A percentile compares a stretch with the other conserved stretches of the same genome.
Conservation (phyloP, 495 filamentous ascomycete genomes). For the Lophiotrema nucula region DNA sequence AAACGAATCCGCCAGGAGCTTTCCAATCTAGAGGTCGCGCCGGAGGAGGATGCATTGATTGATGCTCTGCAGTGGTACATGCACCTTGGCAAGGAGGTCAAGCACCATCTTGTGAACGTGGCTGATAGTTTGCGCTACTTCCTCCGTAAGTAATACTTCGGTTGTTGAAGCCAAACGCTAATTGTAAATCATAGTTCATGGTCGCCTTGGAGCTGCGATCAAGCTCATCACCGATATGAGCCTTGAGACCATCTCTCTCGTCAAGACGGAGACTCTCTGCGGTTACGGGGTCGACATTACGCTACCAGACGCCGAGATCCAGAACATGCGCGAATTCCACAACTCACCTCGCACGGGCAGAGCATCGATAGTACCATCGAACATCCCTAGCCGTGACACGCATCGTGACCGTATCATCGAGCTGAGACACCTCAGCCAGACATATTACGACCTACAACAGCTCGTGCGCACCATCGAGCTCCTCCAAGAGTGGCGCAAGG, state of each 20-base stretch:
- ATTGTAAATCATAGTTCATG: slow-evolving; percentile 14
- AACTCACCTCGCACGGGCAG: not conserved
- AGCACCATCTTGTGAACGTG: slow-evolving; percentile 66
- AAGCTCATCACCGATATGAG: slow-evolving; percentile 54
- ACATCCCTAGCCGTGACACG: slow-evolving; percentile 1
- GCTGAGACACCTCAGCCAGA: slow-evolving; percentile 36
- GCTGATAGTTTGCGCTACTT: slow-evolving; percentile 69
- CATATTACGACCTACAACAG: slow-evolving; percentile 71
- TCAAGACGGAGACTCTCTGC: slow-evolving; percentile 32
- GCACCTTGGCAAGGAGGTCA: slow-evolving; percentile 66
- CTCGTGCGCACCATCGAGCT: slow-evolving; percentile 65
- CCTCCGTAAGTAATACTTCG: slow-evolving; percentile 56
- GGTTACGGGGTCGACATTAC: slow-evolving; percentile 38
- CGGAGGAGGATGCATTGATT: slow-evolving; percentile 69
- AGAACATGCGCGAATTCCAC: slow-evolving; percentile 7
- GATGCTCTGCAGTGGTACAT: slow-evolving; percentile 82
- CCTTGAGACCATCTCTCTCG: slow-evolving; percentile 41
- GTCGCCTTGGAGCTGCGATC: slow-evolving; percentile 61
- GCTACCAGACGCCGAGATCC: slow-evolving; percentile 29
- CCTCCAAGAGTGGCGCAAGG: slow-evolving; percentile 58
- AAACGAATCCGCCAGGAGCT: slow-evolving; percentile 32
- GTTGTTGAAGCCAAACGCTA: not conserved
- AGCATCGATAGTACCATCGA: not conserved
- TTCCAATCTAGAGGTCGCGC: slow-evolving; percentile 13
- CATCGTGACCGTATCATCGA: slow-evolving; percentile 24